phyloP scores from a whole-genome alignment of 768 basidiomycete genomes.

The Krasilnikovozyma curviuscula region DNA sequence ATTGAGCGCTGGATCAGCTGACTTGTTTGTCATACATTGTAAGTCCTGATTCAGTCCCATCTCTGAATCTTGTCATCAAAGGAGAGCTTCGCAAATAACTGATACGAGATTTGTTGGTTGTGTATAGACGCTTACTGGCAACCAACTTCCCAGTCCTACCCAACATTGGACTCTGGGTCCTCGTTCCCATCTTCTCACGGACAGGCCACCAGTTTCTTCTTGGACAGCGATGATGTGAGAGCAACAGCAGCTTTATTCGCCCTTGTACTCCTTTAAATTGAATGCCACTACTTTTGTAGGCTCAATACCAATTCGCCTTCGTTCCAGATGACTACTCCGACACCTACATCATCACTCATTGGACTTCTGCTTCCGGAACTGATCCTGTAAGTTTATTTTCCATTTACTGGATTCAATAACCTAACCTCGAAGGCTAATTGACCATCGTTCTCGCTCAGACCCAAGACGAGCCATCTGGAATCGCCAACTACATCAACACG shows the following conservation, averaged over 20 bases:
- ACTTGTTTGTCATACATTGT: slow-evolving; percentile 82
- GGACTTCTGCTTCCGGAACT: slow-evolving; percentile 7
- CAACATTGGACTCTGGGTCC: slow-evolving; percentile 30
- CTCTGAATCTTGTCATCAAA: neutral
- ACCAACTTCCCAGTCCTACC: slow-evolving; percentile 43
- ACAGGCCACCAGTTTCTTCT: slow-evolving; percentile 51
- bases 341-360: slow-evolving; percentile 19
- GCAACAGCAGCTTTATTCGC: neutral
- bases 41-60: slow-evolving; percentile 20
- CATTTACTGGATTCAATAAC: no score
- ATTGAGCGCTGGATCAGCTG: slow-evolving; percentile 44
- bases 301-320: slow-evolving; percentile 57
- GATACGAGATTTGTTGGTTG: neutral
- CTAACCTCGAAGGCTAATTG: no score
- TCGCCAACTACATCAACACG: slow-evolving; percentile 32
- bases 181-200: slow-evolving; percentile 51
- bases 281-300: slow-evolving; percentile 24
- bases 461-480: slow-evolving; percentile 20
- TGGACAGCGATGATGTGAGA: slow-evolving; percentile 33
- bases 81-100: neutral
- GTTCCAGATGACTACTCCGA: slow-evolving; percentile 52
- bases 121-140: slow-evolving; percentile 57
- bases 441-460: slow-evolving; percentile 7
- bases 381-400: neutral
- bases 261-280: neutral